A percentile compares a stretch with the other conserved stretches of the same genome.
These are phyloP conservation scores for Botrytis paeoniae DNA, from an alignment of 2,329 filamentous ascomycete species.

Conservation along the genomic window DNA sequence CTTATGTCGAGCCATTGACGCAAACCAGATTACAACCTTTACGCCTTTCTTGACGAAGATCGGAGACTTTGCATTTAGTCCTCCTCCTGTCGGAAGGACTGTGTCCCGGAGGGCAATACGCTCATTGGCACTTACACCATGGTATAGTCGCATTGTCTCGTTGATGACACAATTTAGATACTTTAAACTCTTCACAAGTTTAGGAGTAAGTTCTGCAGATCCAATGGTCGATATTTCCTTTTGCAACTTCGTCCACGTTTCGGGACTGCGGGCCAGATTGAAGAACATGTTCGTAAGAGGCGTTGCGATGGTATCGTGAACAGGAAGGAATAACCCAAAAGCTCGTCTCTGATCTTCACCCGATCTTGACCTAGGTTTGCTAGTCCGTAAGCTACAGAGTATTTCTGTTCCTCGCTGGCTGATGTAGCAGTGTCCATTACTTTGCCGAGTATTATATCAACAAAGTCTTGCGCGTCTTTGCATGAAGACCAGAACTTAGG, in stretches of 20 bases:
- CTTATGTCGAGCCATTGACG: not conserved
- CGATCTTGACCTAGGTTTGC: slow-evolving; percentile 1
- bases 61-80: not conserved
- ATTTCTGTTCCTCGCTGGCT: not conserved
- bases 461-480: slow-evolving; percentile 5
- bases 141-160: slow-evolving; percentile 64
- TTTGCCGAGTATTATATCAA: not conserved
- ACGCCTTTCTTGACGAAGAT: slow-evolving; percentile 1
- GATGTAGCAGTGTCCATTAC: not conserved
- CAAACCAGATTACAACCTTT: not conserved
- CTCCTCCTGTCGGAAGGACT: not conserved
- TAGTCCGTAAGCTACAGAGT: not conserved
- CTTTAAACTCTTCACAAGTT: not conserved
- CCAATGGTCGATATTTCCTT: not conserved
- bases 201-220: not conserved
- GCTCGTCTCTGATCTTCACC: not conserved
- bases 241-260: not conserved
- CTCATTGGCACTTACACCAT: slow-evolving; percentile 34
- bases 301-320: not conserved
- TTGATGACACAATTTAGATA: slow-evolving; percentile 47
- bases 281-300: not conserved
- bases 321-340: slow-evolving; percentile 5
- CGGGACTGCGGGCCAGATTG: not conserved
- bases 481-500: slow-evolving; percentile 8
- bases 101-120: not conserved